Evolutionary conservation across 2,329 filamentous ascomycete genomes (phyloP).

Genomic region (Grosmannia huntii): DNA sequence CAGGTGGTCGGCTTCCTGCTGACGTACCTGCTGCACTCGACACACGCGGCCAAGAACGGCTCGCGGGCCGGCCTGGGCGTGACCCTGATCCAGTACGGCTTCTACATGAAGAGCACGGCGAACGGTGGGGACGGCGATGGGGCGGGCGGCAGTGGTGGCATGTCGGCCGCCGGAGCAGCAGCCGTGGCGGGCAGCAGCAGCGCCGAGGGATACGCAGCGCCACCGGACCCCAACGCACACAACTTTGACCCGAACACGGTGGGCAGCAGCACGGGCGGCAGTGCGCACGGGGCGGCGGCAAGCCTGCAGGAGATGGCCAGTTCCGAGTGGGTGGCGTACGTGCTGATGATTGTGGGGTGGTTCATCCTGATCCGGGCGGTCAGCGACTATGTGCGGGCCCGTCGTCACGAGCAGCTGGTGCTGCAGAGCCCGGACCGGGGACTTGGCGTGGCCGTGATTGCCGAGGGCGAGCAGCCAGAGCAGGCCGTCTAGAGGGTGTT

Average conservation of each 20-base stretch:
- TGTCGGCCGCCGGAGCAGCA: conserved; percentile 27
- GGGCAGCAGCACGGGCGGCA: conserved; percentile 20
- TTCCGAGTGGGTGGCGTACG: conserved; percentile 81
- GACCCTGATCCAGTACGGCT: conserved; percentile 91
- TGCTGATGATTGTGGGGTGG: conserved; percentile 95
- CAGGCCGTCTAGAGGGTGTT: conserved; percentile 48
- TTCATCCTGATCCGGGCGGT: conserved; percentile 93
- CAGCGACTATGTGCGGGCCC: conserved; percentile 76
- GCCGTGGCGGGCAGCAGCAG: conserved; percentile 24
- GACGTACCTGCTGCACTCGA: conserved; percentile 94
- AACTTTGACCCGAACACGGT: conserved; percentile 69
- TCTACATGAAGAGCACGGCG: conserved; percentile 68
- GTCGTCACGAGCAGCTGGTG: conserved; percentile 85
- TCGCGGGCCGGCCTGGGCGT: conserved; percentile 89
- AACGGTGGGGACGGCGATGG: conserved; percentile 19
- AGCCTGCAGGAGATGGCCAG: conserved; percentile 48
- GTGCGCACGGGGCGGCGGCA: conserved; percentile 16
- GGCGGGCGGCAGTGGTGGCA: conserved; percentile 24
- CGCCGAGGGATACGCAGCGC: conserved; percentile 48
- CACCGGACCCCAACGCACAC: conserved; percentile 80
- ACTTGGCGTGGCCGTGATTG: conserved; percentile 72
- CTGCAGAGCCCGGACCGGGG: conserved; percentile 86
- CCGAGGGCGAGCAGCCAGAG: conserved; percentile 70
- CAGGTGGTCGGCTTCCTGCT: conserved; percentile 94
- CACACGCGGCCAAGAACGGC: conserved; percentile 95